A percentile compares a stretch with the other conserved stretches of the same genome.
phyloP scores from a whole-genome alignment of 805 yeast genomes.

The Wickerhamiella siamensis region DNA sequence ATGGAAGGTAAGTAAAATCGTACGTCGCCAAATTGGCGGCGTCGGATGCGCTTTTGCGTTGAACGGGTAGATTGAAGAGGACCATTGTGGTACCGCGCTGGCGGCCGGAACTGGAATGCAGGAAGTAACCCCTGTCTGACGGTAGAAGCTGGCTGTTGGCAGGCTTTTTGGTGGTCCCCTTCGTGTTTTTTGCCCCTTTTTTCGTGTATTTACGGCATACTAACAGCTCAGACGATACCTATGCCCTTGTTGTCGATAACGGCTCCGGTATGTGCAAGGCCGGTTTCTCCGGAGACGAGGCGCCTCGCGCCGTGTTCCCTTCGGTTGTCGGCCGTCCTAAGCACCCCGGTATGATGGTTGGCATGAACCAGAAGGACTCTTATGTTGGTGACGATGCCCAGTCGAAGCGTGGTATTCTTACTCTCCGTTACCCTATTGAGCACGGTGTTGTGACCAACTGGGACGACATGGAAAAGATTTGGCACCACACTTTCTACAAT shows the following conservation, averaged over 20 bases:
- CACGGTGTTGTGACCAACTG: slow-evolving; percentile 99
- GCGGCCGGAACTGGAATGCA: too few relatives aligned
- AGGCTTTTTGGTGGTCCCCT: too few relatives aligned
- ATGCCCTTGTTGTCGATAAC: slow-evolving; percentile 76
- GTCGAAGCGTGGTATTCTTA: slow-evolving; percentile 99
- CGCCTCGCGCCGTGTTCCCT: slow-evolving; percentile 99
- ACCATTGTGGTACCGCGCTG: too few relatives aligned
- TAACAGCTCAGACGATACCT: slow-evolving; percentile 19
- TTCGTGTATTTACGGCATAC: background rate
- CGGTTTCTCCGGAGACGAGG: slow-evolving; percentile 99
- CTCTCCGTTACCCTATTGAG: slow-evolving; percentile 97
- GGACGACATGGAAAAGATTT: slow-evolving; percentile 99
- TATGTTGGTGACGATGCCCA: slow-evolving; percentile 99
- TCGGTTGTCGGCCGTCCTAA: slow-evolving; percentile 99
- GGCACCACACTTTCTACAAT: slow-evolving; percentile 99
- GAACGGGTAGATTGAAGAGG: background rate
- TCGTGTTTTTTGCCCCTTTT: background rate
- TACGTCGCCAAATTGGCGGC: background rate
- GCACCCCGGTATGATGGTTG: slow-evolving; percentile 99
- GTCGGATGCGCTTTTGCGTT: background rate
- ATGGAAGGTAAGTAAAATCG: slow-evolving; percentile 7
- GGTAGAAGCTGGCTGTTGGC: too few relatives aligned
- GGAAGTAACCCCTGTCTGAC: too few relatives aligned
- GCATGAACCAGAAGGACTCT: slow-evolving; percentile 99
- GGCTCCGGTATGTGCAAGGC: slow-evolving; percentile 99